Conservation (phyloP, 129 eudicot genomes). For the Silybum marianum region DNA sequence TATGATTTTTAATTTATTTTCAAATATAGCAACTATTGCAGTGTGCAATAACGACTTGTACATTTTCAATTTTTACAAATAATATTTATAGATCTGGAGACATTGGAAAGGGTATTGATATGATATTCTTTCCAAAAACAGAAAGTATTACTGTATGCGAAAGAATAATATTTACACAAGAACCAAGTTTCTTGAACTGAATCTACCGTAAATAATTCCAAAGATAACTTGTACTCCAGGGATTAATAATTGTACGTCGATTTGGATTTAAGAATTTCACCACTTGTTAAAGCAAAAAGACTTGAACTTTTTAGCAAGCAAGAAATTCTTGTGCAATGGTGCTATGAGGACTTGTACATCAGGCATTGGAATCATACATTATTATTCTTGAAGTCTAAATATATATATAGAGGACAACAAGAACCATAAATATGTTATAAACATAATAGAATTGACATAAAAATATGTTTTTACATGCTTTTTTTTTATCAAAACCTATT, state of each 20-base stretch:
- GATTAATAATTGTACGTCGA: neutral
- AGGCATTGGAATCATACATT: neutral
- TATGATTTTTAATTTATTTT: neutral
- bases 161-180: neutral
- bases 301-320: neutral
- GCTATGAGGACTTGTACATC: constrained; percentile 16
- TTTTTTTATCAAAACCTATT: too few species aligned
- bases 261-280: neutral
- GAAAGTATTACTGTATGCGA: neutral
- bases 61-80: neutral
- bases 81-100: neutral
- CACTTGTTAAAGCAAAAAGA: neutral
- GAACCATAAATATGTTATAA: too few species aligned
- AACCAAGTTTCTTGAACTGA: neutral
- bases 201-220: neutral
- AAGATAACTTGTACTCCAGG: neutral
- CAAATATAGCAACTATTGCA: constrained; percentile 3
- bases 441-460: too few species aligned
- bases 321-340: neutral
- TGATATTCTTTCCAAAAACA: neutral
- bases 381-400: neutral
- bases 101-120: neutral
- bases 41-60: constrained; percentile 4
- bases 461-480: too few species aligned
- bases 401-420: too few species aligned